Conservation (phyloP, 306 rosid species). For the Ochetophila trinervis region DNA sequence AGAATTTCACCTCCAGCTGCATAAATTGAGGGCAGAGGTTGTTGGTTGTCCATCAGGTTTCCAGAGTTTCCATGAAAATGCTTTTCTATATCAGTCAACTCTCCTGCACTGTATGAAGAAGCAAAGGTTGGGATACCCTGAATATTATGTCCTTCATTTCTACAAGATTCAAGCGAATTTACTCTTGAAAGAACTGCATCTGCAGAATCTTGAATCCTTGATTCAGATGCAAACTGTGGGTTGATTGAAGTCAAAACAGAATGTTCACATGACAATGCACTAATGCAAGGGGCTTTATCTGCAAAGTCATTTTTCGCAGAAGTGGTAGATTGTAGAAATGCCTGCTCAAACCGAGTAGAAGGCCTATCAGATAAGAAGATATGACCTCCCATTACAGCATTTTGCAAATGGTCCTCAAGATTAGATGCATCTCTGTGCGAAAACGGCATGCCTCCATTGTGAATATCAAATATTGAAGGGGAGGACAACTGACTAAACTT, state of each 20-base stretch:
- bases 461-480: conserved; percentile 19
- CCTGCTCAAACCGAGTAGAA: conserved; percentile 7
- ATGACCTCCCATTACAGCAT: conserved; percentile 21
- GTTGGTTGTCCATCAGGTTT: conserved; percentile 27
- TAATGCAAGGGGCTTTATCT: conserved; percentile 22
- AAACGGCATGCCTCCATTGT: conserved; percentile 18
- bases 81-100: conserved; percentile 13
- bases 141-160: conserved; percentile 18
- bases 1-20: conserved; percentile 22
- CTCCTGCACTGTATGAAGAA: conserved; percentile 17
- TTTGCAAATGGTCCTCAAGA: conserved; percentile 25
- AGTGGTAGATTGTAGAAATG: conserved; percentile 28
- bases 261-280: conserved; percentile 34
- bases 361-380: conserved; percentile 16
- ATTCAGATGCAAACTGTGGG: conserved; percentile 30
- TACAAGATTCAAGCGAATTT: conserved; percentile 28
- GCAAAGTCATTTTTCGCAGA: conserved; percentile 14
- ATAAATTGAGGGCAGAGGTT: conserved; percentile 23
- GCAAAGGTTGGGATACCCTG: conserved; percentile 23
- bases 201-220: conserved; percentile 28
- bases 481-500: conserved; percentile 18
- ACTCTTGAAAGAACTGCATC: conserved; percentile 19
- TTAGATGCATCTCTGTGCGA: conserved; percentile 23
- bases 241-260: conserved; percentile 44
- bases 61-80: conserved; percentile 31